A percentile compares a stretch with the other conserved stretches of the same genome.
Evolutionary conservation across 164 flowering plant species (phyloP).

Genomic region (Dillenia turbinata): DNA sequence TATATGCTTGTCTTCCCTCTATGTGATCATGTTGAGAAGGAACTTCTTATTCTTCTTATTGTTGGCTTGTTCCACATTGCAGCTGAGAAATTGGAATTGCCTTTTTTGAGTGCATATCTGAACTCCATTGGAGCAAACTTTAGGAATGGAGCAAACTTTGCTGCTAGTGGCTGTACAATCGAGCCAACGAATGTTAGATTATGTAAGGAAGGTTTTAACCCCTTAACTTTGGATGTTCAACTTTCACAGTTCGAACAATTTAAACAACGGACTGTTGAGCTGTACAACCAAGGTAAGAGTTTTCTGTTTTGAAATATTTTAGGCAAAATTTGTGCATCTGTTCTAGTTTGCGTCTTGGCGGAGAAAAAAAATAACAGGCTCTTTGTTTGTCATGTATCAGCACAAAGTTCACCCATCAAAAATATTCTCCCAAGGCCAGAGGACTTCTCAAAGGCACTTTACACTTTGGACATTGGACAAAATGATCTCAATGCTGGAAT

Average conservation of each 20-base stretch:
- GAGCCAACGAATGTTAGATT: conserved; percentile 32
- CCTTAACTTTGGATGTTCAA: conserved; percentile 42
- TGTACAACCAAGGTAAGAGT: conserved; percentile 31
- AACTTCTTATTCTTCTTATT: no score
- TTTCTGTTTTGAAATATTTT: no score
- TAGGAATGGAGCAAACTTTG: conserved; percentile 49
- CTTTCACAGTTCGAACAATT: conserved; percentile 39
- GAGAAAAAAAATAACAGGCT: no score
- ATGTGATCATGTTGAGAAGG: background rate
- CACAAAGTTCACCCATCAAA: background rate
- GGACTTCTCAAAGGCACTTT: conserved; percentile 27
- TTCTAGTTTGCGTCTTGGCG: no score
- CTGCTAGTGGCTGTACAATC: conserved; percentile 53
- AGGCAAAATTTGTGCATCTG: no score
- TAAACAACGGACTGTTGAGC: conserved; percentile 27
- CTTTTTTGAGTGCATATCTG: conserved; percentile 44
- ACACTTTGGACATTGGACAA: conserved; percentile 20
- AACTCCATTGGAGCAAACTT: conserved; percentile 39
- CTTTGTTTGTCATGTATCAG: background rate
- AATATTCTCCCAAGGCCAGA: conserved; percentile 16
- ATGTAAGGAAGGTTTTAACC: conserved; percentile 30
- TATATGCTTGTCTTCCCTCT: conserved; percentile 8
- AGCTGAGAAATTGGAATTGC: conserved; percentile 42
- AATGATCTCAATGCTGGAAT: conserved; percentile 20
- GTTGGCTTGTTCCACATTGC: background rate